Evolutionary conservation across 164 flowering plant genomes (phyloP).

Genomic region (Annona squamosa): DNA sequence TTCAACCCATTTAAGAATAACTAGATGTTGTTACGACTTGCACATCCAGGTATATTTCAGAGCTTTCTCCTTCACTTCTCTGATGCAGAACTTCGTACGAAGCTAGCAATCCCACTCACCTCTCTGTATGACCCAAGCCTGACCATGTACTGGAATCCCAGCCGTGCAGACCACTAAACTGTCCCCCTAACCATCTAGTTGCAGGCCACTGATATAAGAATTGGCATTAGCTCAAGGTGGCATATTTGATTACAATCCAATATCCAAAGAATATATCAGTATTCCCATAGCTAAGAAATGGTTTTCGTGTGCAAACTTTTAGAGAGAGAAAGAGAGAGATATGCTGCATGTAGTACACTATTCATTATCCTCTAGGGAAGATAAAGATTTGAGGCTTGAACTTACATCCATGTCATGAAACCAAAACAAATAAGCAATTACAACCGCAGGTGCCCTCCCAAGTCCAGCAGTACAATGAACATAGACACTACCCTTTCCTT

Average conservation of each 20-base stretch:
- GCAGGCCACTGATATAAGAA: neutral
- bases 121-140: no score
- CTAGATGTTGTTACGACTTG: no score
- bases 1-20: no score
- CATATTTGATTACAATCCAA: neutral
- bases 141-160: neutral
- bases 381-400: conserved; percentile 2
- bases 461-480: conserved; percentile 95
- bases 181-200: neutral
- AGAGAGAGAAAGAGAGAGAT: no score
- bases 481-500: conserved; percentile 74
- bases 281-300: no score
- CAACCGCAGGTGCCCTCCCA: conserved; percentile 94
- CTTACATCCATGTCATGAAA: conserved; percentile 77
- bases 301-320: no score
- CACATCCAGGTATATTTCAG: no score
- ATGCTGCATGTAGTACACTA: no score
- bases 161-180: neutral
- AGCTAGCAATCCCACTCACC: no score
- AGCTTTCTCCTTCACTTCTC: no score
- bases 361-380: neutral
- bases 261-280: neutral
- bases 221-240: neutral
- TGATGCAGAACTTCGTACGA: no score
- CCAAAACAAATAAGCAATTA: conserved; percentile 93